phyloP scores from a whole-genome alignment of 805 yeast genomes.

The Zygosaccharomyces lentus region DNA sequence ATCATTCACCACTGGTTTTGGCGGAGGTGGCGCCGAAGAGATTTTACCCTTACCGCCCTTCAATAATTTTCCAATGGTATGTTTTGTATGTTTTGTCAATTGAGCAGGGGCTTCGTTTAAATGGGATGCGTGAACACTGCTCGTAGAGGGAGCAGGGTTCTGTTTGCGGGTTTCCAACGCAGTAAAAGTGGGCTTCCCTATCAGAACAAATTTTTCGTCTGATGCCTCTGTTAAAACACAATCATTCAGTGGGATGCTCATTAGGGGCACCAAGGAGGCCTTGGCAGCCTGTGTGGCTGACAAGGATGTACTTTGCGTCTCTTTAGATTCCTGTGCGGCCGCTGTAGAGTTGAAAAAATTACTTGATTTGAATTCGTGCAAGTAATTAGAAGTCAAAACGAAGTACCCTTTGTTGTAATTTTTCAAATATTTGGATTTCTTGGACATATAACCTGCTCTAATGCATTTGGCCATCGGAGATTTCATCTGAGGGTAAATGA shows the following conservation, averaged over 20 bases:
- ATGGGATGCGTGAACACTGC: background rate
- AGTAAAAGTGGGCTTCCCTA: slow-evolving; percentile 32
- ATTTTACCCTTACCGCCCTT: slow-evolving; percentile 17
- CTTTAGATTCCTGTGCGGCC: slow-evolving; percentile 36
- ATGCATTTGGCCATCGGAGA: slow-evolving; percentile 49
- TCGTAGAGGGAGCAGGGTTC: slow-evolving; percentile 2
- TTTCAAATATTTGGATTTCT: slow-evolving; percentile 58
- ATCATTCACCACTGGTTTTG: slow-evolving; percentile 8
- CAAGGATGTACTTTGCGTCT: slow-evolving; percentile 9
- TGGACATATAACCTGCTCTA: slow-evolving; percentile 54
- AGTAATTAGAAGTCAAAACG: slow-evolving; percentile 59
- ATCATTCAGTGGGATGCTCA: slow-evolving; percentile 40
- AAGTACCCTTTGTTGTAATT: slow-evolving; percentile 60
- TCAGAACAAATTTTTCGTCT: slow-evolving; percentile 39
- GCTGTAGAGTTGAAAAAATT: slow-evolving; percentile 28
- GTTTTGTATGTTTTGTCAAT: slow-evolving; percentile 20
- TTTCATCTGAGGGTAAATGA: slow-evolving; percentile 51
- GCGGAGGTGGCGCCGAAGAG: background rate
- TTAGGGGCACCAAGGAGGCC: slow-evolving; percentile 46
- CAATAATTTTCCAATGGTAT: slow-evolving; percentile 22
- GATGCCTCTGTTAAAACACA: slow-evolving; percentile 33
- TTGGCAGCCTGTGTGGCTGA: slow-evolving; percentile 26
- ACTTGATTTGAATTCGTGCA: slow-evolving; percentile 58
- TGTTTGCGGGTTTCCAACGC: slow-evolving; percentile 19
- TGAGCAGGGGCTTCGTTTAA: slow-evolving; percentile 18